A percentile compares a stretch with the other conserved stretches of the same genome.
phyloP scores from a whole-genome alignment of 2,329 filamentous ascomycete species.

The Colletotrichum lini region DNA sequence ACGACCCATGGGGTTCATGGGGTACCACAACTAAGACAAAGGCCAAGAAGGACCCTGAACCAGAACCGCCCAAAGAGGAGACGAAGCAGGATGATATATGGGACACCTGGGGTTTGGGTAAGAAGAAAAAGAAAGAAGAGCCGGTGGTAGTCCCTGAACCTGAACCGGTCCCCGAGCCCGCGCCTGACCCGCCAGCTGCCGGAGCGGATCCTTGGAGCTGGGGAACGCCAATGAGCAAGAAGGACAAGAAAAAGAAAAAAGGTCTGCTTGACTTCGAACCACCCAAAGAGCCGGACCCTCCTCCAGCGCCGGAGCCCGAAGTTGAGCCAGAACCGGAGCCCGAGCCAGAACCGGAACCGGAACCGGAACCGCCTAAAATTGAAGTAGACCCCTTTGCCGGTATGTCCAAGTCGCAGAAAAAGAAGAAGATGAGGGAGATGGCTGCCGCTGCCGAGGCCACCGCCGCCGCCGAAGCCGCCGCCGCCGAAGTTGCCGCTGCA shows the following conservation, averaged over 20 bases:
- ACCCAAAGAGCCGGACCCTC: conserved; percentile 47
- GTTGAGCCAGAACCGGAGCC: conserved; percentile 46
- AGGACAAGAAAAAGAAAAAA: conserved; percentile 57
- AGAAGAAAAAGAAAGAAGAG: conserved; percentile 49
- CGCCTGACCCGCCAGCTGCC: conserved; percentile 48
- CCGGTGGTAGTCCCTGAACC: conserved; percentile 46
- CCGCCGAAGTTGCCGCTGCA: conserved; percentile 17
- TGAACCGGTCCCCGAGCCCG: conserved; percentile 45
- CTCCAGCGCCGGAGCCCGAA: conserved; percentile 37
- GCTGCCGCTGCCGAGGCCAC: conserved; percentile 32
- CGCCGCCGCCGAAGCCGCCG: conserved; percentile 11
- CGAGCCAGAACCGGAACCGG: conserved; percentile 41
- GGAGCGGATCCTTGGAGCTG: conserved; percentile 54
- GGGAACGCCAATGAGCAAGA: conserved; percentile 52
- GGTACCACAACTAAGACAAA: conserved; percentile 56
- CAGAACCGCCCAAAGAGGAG: conserved; percentile 33
- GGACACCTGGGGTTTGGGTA: conserved; percentile 45
- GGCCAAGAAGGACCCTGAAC: conserved; percentile 58
- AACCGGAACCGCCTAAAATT: conserved; percentile 50
- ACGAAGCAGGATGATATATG: conserved; percentile 45
- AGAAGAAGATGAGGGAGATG: conserved; percentile 47
- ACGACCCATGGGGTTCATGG: conserved; percentile 50
- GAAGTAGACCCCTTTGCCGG: conserved; percentile 52
- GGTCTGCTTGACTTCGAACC: conserved; percentile 45
- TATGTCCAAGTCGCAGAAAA: conserved; percentile 50